Conservation (phyloP, 2,329 filamentous ascomycete genomes). For the Pestalotiopsis sp. region DNA sequence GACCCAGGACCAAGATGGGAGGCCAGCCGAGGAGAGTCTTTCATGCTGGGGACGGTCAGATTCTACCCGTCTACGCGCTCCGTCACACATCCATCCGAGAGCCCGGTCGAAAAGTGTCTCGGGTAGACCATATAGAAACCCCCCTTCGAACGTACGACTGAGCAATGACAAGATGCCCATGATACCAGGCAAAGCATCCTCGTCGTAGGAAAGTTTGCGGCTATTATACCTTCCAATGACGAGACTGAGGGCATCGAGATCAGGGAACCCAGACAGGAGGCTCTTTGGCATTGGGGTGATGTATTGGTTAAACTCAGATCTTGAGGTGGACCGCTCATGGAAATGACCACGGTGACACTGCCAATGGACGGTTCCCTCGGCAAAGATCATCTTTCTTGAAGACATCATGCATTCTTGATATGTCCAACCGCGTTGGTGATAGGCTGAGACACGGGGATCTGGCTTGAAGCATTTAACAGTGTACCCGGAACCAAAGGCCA, state of each 20-base stretch:
- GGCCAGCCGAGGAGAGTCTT: neutral
- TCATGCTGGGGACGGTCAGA: neutral
- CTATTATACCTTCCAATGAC: neutral
- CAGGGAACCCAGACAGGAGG: neutral
- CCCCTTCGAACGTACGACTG: neutral
- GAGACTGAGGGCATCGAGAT: neutral
- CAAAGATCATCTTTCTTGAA: neutral
- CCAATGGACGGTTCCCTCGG: neutral
- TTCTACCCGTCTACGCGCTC: neutral
- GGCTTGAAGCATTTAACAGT: neutral
- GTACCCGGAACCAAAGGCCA: neutral
- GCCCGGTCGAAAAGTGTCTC: slow-evolving; percentile 3
- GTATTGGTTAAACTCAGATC: neutral
- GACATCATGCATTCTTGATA: slow-evolving; percentile 7
- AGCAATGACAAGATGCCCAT: neutral
- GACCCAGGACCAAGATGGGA: slow-evolving; percentile 10
- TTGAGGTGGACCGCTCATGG: neutral
- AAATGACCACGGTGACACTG: neutral
- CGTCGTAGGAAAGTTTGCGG: neutral
- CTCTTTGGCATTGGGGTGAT: neutral
- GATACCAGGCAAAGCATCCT: slow-evolving; percentile 8
- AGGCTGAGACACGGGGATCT: neutral
- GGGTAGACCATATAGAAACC: neutral
- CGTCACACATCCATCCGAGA: neutral
- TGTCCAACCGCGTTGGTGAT: slow-evolving; percentile 10